These are phyloP conservation scores for Oryza glaberrima DNA, from an alignment of 176 grass and related monocot species.

Conservation along the genomic window DNA sequence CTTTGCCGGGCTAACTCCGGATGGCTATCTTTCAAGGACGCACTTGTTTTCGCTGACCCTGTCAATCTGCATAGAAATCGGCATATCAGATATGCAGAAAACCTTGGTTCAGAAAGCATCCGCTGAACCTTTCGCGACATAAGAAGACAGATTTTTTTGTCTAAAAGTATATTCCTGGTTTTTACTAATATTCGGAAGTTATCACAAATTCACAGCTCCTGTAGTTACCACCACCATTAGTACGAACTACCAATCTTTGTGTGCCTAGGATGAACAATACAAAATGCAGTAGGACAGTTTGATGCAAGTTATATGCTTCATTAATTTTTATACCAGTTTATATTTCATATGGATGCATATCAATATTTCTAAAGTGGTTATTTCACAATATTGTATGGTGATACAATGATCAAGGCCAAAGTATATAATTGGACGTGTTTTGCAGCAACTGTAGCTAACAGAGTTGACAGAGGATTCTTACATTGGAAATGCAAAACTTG, in stretches of 20 bases:
- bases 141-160: background rate
- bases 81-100: background rate
- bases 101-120: background rate
- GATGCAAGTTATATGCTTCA: background rate
- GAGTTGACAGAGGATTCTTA: slow-evolving; percentile 49
- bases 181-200: background rate
- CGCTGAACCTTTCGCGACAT: background rate
- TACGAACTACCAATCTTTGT: background rate
- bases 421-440: background rate
- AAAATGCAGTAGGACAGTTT: background rate
- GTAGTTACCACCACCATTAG: background rate
- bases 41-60: slow-evolving; percentile 29
- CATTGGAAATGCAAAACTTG: slow-evolving; percentile 84
- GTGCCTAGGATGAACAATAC: background rate
- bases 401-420: background rate
- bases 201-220: background rate
- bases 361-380: background rate
- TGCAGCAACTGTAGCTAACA: slow-evolving; percentile 1
- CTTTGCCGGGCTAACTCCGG: slow-evolving; percentile 31
- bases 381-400: too few species aligned
- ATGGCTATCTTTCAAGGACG: slow-evolving; percentile 29
- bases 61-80: slow-evolving; percentile 49
- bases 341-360: background rate
- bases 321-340: background rate
- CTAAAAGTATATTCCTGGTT: background rate